Percentiles rank a stretch among this genome's conserved stretches.
Conservation (phyloP, 345 rosid species). For the Camelina sativa region DNA sequence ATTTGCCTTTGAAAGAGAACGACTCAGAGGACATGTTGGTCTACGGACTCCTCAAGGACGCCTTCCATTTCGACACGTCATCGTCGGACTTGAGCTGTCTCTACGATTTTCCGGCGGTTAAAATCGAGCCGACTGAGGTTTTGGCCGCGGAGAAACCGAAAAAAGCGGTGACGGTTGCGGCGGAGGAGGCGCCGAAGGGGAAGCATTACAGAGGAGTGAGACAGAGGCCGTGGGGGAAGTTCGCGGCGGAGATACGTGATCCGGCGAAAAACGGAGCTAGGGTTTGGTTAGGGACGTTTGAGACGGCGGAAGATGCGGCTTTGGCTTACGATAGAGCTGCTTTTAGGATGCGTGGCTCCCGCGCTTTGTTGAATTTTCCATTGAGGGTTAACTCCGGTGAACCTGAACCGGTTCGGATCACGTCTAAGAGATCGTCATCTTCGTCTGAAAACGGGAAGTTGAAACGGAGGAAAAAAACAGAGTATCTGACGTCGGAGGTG, state of each 20-base stretch:
- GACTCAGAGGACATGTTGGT: constrained; percentile 91
- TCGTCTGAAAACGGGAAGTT: constrained; percentile 54
- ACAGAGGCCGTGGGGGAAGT: constrained; percentile 98
- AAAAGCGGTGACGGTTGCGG: neutral
- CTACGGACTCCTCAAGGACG: constrained; percentile 65
- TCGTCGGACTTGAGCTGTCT: constrained; percentile 46
- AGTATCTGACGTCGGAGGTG: constrained; percentile 20
- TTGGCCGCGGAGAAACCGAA: neutral
- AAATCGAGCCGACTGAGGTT: constrained; percentile 36
- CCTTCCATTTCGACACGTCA: constrained; percentile 66
- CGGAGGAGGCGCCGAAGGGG: constrained; percentile 43
- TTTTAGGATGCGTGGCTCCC: constrained; percentile 92
- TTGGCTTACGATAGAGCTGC: constrained; percentile 95
- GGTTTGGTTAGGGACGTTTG: constrained; percentile 97
- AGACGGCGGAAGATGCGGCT: constrained; percentile 98
- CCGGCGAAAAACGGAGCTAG: constrained; percentile 97
- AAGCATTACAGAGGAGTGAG: constrained; percentile 96
- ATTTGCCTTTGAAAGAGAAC: constrained; percentile 71
- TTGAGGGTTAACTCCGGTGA: constrained; percentile 87
- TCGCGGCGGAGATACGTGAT: constrained; percentile 96
- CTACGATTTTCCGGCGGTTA: constrained; percentile 40
- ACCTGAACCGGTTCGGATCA: constrained; percentile 89
- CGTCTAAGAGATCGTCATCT: constrained; percentile 58
- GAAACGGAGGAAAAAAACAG: constrained; percentile 67
- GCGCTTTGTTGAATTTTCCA: constrained; percentile 89